Evolutionary conservation across 1,139 yeast genomes (phyloP), one percentile per base, ranked within the genome.

Genomic region (Torulaspora pretoriensis): DNA sequence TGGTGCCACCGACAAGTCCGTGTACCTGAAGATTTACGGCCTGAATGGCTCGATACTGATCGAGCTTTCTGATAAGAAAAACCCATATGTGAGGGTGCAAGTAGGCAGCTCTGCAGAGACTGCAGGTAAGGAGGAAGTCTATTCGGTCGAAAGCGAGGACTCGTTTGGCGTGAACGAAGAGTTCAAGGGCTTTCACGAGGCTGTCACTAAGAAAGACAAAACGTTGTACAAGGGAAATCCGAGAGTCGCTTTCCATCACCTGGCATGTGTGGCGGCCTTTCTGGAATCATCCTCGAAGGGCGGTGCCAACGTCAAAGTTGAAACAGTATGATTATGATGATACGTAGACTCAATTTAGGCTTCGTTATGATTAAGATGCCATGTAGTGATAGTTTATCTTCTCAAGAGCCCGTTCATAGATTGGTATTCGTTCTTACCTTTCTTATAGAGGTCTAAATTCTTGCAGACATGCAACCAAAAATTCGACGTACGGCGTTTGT

Each of bases 191-290:
- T 81, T 89, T 60, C 81, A 80, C 47, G 80, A 82, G 44, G 89
- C 95, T 13, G 80, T 88, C 22, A 57, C 59, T 12, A 69, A 75
- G 46, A 78, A 81, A 50, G 88, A 87, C 64, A 84, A 83, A 67
- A 63, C 73, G 2, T 54, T 75, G 46, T 67, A 86, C 42, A 69
- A 67, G 34, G 77, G 81, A 30, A 73, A 81, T 13, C 95, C 96
- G 17, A 81, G 77, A 51, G 75, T 72, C 51, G 89, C 95, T 8
- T 89, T 84, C 80, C 96, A 89, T 67, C 97, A 90, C 65, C 78
- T 89, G 66, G 96, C 96, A 8, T 77, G 87, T 56, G 79, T 90
- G 48, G 94, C 79, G 45, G 97, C 96, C 34, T 85, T 87, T 51
- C 68, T 90, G 38, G 82, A 83, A 51, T 82, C 94, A 48, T 77